Evolutionary conservation across 768 basidiomycete species (phyloP).

Genomic region (Tricholoma saponaceum): DNA sequence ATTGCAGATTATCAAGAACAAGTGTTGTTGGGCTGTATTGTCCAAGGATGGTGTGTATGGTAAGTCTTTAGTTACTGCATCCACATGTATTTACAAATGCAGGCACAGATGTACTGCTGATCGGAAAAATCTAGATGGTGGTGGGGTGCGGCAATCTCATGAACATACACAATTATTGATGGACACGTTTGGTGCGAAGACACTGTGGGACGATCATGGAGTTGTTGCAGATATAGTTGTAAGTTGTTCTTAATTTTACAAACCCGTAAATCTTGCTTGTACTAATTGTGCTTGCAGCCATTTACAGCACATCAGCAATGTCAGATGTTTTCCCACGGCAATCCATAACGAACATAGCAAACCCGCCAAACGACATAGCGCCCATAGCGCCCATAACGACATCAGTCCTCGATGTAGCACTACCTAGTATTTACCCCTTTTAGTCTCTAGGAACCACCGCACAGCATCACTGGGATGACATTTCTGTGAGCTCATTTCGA

Average conservation of each 20-base stretch:
- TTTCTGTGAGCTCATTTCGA: slow-evolving; percentile 26
- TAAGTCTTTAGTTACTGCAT: slow-evolving; percentile 1
- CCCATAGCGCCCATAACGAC: too few species aligned
- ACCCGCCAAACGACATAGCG: too few species aligned
- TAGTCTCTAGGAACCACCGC: too few species aligned
- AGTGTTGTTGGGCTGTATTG: slow-evolving; percentile 24
- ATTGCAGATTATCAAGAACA: slow-evolving; percentile 36
- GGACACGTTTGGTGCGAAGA: not conserved
- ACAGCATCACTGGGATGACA: slow-evolving; percentile 11
- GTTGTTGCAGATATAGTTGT: slow-evolving; percentile 3
- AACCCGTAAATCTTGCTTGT: not conserved
- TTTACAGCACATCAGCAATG: slow-evolving; percentile 5
- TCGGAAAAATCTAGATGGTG: slow-evolving; percentile 2
- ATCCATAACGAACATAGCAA: too few species aligned
- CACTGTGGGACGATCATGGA: not conserved
- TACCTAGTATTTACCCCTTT: too few species aligned
- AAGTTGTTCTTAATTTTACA: not conserved
- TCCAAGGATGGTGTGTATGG: slow-evolving; percentile 28
- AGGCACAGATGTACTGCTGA: not conserved
- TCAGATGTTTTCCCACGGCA: too few species aligned
- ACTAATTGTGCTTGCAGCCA: slow-evolving; percentile 2
- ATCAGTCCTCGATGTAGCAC: too few species aligned
- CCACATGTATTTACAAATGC: not conserved
- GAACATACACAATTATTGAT: not conserved
- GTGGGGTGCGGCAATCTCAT: not conserved